Evolutionary conservation across 1,284 basidiomycete genomes (phyloP).

Genomic region (Golubevia sp.): DNA sequence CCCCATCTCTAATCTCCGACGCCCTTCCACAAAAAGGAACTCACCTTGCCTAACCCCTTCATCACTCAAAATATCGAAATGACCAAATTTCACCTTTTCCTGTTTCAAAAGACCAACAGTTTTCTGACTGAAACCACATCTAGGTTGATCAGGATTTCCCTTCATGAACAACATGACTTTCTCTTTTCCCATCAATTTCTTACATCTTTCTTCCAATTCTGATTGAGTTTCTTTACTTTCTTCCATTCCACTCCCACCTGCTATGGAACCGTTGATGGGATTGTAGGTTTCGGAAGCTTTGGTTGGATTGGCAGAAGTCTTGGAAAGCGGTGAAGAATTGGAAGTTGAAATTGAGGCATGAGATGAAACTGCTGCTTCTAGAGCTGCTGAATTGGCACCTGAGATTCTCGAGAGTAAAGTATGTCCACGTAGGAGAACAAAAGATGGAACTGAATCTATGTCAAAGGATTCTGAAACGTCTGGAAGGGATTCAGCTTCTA

Average conservation of each 20-base stretch:
- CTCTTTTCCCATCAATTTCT: conserved; percentile 50
- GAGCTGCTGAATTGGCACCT: conserved; percentile 77
- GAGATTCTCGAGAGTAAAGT: conserved; percentile 78
- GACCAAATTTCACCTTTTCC: conserved; percentile 65
- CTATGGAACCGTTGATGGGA: not conserved
- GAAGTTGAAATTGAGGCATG: conserved; percentile 34
- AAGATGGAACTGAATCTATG: conserved; percentile 85
- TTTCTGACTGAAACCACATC: conserved; percentile 52
- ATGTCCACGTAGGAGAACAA: conserved; percentile 86
- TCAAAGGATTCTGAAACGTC: conserved; percentile 95
- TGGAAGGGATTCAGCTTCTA: conserved; percentile 83
- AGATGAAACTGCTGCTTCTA: conserved; percentile 71
- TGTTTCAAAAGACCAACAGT: conserved; percentile 55
- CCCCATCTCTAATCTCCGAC: not conserved
- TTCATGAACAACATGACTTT: conserved; percentile 61
- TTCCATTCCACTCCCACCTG: conserved; percentile 28
- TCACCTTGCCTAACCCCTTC: conserved; percentile 67
- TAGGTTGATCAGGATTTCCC: conserved; percentile 42
- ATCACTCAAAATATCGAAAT: conserved; percentile 69
- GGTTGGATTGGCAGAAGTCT: conserved; percentile 34
- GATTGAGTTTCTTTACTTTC: conserved; percentile 48
- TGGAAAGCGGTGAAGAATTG: conserved; percentile 26
- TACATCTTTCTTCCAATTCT: conserved; percentile 52
- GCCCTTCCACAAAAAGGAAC: not conserved
- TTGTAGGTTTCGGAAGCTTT: conserved; percentile 36